phyloP scores from a whole-genome alignment of 768 basidiomycete species.

The Gloeostereum incarnatum region DNA sequence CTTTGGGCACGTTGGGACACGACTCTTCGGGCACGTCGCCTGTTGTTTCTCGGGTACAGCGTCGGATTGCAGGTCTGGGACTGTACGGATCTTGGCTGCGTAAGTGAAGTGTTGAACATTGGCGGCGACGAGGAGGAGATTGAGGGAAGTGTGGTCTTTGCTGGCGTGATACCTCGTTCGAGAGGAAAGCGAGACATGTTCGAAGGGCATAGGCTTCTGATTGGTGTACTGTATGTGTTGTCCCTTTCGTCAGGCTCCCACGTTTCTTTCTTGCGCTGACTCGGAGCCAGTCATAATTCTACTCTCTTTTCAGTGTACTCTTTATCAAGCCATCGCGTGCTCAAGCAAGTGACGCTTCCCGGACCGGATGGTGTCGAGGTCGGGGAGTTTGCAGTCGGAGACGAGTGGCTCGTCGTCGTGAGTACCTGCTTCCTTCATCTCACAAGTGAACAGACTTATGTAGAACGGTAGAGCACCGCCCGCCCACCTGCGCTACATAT shows the following conservation, averaged over 20 bases:
- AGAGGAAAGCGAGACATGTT: too few relatives aligned
- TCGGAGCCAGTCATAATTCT: too few relatives aligned
- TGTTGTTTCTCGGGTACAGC: slow-evolving; percentile 46
- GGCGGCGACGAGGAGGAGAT: too few relatives aligned
- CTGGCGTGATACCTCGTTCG: too few relatives aligned
- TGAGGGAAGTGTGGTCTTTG: too few relatives aligned
- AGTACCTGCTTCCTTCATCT: slow-evolving; percentile 15
- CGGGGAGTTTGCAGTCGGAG: slow-evolving; percentile 32
- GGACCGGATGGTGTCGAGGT: slow-evolving; percentile 23
- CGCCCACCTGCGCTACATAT: slow-evolving; percentile 46
- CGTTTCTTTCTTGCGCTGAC: too few relatives aligned
- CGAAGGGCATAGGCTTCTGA: too few relatives aligned
- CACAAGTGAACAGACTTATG: slow-evolving; percentile 1
- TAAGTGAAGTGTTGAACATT: slow-evolving; percentile 47
- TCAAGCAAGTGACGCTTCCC: slow-evolving; percentile 36
- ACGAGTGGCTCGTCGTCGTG: slow-evolving; percentile 49
- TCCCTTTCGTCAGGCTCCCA: too few relatives aligned
- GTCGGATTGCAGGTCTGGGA: slow-evolving; percentile 54
- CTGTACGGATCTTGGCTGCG: slow-evolving; percentile 36
- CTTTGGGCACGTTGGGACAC: slow-evolving; percentile 38
- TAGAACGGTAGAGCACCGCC: slow-evolving; percentile 40
- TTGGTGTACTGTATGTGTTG: too few relatives aligned
- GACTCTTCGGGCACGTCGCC: slow-evolving; percentile 20
- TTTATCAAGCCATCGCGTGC: slow-evolving; percentile 43
- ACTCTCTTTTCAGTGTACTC: too few relatives aligned